Evolutionary conservation across 352 stramenopile species (phyloP), one percentile per base, ranked within the genome.

Genomic region (Aphanomyces euteiches): DNA sequence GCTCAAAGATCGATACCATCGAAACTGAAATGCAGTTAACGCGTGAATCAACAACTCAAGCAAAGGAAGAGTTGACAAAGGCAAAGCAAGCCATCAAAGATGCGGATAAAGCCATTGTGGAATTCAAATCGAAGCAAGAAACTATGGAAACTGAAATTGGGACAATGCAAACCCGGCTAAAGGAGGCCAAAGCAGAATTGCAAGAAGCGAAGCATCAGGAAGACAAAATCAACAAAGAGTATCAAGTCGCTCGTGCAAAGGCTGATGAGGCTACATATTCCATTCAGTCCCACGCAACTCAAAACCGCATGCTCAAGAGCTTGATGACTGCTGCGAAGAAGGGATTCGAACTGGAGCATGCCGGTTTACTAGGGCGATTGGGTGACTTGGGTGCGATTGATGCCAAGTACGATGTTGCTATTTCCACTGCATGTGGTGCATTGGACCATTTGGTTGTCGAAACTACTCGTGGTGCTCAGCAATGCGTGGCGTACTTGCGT

Each of bases 361-460:
- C 92, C 47, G 97, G 97, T 6, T 76, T 99, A 3, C 90, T 92
- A 48, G 98, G 98, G 38, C 93, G 98, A 72, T 83, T 99, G 1
- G 97, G 97, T 34, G 97, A 99, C 74, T 84, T 99, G 53, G 97
- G 96, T 19, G 87, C 89, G 1, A 99, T 99, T 73, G 84, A 96
- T 60, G 83, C 79, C 54, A 90, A 98, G 64, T 99, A 98, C 75
- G 97, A 99, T 78, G 94, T 99, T 39, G 97, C 98, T 19, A 95
- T 99, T 57, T 99, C 96, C 6, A 99, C 97, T 37, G 96, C 97
- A 0, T 99, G 96, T 74, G 85, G 90, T 41, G 92, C 92, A 64
- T 79, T 99, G 3, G 96, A 99, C 74, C 85, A 99, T 68, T 87
- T 99, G 67, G 97, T 99, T 2, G 97, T 99, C 1, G 92, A 98